phyloP scores from a whole-genome alignment of 257 asterid species.

The Pogostemon cablin region DNA sequence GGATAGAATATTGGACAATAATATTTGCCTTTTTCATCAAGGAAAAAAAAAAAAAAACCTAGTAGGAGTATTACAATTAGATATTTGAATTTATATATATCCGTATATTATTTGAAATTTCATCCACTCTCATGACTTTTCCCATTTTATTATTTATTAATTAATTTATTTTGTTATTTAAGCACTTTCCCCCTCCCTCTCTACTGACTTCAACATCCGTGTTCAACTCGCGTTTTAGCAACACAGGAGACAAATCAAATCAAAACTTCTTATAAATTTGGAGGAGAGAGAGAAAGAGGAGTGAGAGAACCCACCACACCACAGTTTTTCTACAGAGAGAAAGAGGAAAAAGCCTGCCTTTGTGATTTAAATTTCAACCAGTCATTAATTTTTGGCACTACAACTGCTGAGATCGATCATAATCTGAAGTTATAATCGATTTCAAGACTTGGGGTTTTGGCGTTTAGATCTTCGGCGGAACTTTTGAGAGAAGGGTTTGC shows the following conservation, averaged over 20 bases:
- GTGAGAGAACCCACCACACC: constrained; percentile 26
- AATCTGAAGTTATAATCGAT: constrained; percentile 35
- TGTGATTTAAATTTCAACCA: constrained; percentile 33
- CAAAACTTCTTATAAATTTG: constrained; percentile 32
- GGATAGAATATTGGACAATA: no score
- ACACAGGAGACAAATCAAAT: constrained; percentile 44
- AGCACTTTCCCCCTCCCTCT: constrained; percentile 35
- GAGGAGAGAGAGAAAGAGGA: constrained; percentile 23
- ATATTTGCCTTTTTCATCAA: no score
- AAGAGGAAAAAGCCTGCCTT: constrained; percentile 31
- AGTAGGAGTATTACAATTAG: background rate
- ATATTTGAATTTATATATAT: constrained; percentile 11
- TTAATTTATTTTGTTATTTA: background rate
- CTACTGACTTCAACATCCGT: constrained; percentile 69
- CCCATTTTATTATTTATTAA: background rate
- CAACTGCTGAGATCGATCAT: constrained; percentile 38
- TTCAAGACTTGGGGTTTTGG: constrained; percentile 40
- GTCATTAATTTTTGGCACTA: constrained; percentile 27
- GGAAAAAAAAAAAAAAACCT: no score
- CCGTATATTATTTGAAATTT: constrained; percentile 24
- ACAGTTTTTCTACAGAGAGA: constrained; percentile 36
- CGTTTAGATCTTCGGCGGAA: constrained; percentile 34
- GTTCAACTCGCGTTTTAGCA: constrained; percentile 84
- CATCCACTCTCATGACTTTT: constrained; percentile 16
- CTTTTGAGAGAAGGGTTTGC: constrained; percentile 18